phyloP scores from a whole-genome alignment of 306 rosid genomes.

The Trifolium dubium region DNA sequence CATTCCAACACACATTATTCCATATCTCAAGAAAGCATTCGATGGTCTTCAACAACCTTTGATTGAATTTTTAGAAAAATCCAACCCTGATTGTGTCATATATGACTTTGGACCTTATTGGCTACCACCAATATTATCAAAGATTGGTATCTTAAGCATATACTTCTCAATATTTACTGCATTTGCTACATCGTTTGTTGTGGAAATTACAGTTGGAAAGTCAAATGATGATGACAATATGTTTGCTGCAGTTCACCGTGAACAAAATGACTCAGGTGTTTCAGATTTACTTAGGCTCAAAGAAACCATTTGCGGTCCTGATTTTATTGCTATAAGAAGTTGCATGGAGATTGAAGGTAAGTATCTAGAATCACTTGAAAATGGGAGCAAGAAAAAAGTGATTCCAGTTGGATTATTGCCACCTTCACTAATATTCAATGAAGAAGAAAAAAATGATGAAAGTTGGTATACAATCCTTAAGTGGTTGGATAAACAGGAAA shows the following conservation, averaged over 20 bases:
- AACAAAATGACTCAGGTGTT: constrained; percentile 5
- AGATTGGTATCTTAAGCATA: background rate
- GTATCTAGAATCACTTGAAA: constrained; percentile 26
- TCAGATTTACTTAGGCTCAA: background rate
- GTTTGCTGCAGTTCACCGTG: too few species aligned
- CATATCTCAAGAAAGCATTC: constrained; percentile 34
- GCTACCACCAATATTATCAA: background rate
- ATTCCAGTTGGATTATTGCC: constrained; percentile 50
- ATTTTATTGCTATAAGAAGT: constrained; percentile 33
- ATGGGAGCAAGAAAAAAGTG: constrained; percentile 13
- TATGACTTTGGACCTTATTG: constrained; percentile 18
- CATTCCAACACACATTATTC: background rate
- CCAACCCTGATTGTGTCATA: background rate
- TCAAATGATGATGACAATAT: too few species aligned
- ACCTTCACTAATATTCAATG: constrained; percentile 2
- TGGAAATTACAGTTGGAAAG: too few species aligned
- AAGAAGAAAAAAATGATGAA: constrained; percentile 10
- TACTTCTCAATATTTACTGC: background rate
- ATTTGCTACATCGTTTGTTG: background rate
- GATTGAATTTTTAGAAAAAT: constrained; percentile 1
- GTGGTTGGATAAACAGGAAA: constrained; percentile 45
- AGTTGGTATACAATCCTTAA: constrained; percentile 25
- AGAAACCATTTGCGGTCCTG: background rate
- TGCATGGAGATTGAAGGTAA: constrained; percentile 43
- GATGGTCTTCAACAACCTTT: constrained; percentile 42